A percentile compares a stretch with the other conserved stretches of the same genome.
These are phyloP conservation scores for Bipolaris sorokiniana DNA, from an alignment of 2,329 filamentous ascomycete genomes.

Conservation along the genomic window DNA sequence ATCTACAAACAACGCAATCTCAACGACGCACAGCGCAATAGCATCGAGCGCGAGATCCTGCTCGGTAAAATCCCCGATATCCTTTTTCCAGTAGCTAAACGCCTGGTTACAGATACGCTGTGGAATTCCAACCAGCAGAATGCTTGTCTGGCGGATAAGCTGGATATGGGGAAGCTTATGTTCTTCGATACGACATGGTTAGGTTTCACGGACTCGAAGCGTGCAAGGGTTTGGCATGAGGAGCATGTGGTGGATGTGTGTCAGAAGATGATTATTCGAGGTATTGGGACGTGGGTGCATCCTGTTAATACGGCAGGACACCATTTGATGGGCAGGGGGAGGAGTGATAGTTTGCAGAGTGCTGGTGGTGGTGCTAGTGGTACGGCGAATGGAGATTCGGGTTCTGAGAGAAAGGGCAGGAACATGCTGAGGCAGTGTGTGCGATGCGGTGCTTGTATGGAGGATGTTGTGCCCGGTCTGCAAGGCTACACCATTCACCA, in stretches of 20 bases:
- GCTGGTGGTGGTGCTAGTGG: neutral
- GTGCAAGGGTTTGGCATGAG: conserved; percentile 66
- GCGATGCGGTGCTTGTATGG: conserved; percentile 55
- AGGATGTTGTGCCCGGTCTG: conserved; percentile 50
- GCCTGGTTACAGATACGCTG: conserved; percentile 53
- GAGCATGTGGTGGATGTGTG: conserved; percentile 65
- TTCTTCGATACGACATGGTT: conserved; percentile 75
- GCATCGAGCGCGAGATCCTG: conserved; percentile 60
- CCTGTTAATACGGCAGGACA: conserved; percentile 11
- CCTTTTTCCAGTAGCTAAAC: conserved; percentile 56
- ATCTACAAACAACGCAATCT: conserved; percentile 59
- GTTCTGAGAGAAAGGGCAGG: conserved; percentile 24
- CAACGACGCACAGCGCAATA: conserved; percentile 54
- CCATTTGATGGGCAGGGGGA: conserved; percentile 13
- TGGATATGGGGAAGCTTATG: conserved; percentile 72
- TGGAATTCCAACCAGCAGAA: conserved; percentile 44
- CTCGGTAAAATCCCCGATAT: conserved; percentile 59
- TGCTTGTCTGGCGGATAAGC: conserved; percentile 60
- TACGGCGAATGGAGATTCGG: conserved; percentile 4
- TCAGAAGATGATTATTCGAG: conserved; percentile 56
- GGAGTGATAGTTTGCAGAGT: conserved; percentile 35
- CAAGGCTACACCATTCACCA: conserved; percentile 40
- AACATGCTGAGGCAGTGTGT: conserved; percentile 50
- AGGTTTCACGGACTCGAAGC: conserved; percentile 66
- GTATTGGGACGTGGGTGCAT: conserved; percentile 34